Evolutionary conservation across 176 grass and related monocot species (phyloP).

Genomic region (Juncus inflexus): DNA sequence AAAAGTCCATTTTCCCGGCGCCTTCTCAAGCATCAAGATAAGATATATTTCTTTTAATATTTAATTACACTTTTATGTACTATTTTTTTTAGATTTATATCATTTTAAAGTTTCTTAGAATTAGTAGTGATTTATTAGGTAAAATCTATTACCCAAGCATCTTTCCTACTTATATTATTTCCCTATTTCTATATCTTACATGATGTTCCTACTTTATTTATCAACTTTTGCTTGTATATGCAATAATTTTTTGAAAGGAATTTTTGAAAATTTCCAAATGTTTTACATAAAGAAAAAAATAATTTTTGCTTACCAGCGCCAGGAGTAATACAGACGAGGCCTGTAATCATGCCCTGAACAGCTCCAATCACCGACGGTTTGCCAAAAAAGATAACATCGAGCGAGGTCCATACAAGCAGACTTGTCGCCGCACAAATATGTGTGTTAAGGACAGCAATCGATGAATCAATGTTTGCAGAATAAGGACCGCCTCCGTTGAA

Average conservation of each 20-base stretch:
- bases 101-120: no score
- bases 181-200: no score
- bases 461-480: constrained; percentile 53
- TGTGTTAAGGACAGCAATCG: constrained; percentile 74
- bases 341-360: constrained; percentile 94
- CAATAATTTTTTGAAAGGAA: background rate
- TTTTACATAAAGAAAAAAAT: background rate
- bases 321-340: constrained; percentile 85
- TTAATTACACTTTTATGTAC: no score
- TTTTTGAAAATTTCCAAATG: background rate
- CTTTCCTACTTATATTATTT: no score
- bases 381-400: constrained; percentile 70
- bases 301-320: constrained; percentile 41
- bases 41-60: no score
- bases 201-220: no score
- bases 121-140: no score
- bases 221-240: no score
- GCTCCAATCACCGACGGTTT: constrained; percentile 78
- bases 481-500: constrained; percentile 90
- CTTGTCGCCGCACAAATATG: constrained; percentile 66
- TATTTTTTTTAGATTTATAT: no score
- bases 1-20: no score
- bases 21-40: no score
- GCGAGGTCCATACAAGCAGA: constrained; percentile 73
- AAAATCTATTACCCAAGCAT: no score